Conservation (phyloP, 2,329 filamentous ascomycete species). For the Decorospora gaudefroyi region DNA sequence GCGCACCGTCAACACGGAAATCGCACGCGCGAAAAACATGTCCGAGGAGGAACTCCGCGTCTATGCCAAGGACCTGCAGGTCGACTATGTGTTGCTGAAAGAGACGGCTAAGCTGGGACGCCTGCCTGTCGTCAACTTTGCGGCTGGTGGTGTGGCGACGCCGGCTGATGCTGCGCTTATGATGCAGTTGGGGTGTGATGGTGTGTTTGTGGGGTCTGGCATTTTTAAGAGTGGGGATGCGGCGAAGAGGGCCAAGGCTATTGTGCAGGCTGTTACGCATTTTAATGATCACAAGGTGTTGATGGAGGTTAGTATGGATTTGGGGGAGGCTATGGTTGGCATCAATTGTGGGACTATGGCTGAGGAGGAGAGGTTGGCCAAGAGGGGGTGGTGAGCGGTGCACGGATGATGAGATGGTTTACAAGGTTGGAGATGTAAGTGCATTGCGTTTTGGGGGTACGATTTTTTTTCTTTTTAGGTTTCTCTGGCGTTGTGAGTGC, state of each 20-base stretch:
- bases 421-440: too few relatives aligned
- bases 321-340: slow-evolving; percentile 98
- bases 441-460: too few relatives aligned
- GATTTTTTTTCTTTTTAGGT: neutral
- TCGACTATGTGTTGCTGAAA: slow-evolving; percentile 76
- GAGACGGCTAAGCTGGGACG: slow-evolving; percentile 86
- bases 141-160: slow-evolving; percentile 98
- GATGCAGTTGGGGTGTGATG: slow-evolving; percentile 99
- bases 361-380: slow-evolving; percentile 79
- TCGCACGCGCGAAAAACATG: slow-evolving; percentile 69
- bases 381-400: slow-evolving; percentile 73
- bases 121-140: slow-evolving; percentile 95
- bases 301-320: slow-evolving; percentile 81
- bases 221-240: slow-evolving; percentile 98
- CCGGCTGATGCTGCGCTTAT: slow-evolving; percentile 95
- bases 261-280: slow-evolving; percentile 92
- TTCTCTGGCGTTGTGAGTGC: neutral
- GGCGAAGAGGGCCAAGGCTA: slow-evolving; percentile 86
- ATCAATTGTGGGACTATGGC: slow-evolving; percentile 83
- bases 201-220: slow-evolving; percentile 93
- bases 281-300: slow-evolving; percentile 83
- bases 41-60: slow-evolving; percentile 74
- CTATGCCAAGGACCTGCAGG: slow-evolving; percentile 79
- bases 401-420: too few relatives aligned
- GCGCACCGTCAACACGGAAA: slow-evolving; percentile 83